phyloP scores from a whole-genome alignment of 139 green algal genomes.

The Chlorella sp. region DNA sequence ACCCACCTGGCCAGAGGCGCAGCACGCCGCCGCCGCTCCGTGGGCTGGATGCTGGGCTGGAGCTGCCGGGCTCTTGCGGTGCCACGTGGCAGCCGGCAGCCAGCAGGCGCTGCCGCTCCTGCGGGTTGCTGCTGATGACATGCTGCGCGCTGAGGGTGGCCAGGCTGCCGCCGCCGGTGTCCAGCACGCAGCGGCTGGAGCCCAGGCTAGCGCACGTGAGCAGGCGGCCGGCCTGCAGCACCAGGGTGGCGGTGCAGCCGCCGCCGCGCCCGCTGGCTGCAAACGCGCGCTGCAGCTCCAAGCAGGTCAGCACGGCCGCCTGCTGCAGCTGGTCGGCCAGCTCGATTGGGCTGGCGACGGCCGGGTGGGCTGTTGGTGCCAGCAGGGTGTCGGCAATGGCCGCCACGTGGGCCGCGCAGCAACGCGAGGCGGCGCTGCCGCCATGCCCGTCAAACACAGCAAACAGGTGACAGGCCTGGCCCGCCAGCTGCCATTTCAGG shows the following conservation, averaged over 20 bases:
- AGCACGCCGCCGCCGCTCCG: slow-evolving; percentile 79
- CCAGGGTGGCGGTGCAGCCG: slow-evolving; percentile 65
- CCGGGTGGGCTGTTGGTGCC: not conserved
- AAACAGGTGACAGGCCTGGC: slow-evolving; percentile 41
- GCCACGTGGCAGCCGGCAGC: slow-evolving; percentile 31
- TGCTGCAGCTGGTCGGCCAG: slow-evolving; percentile 30
- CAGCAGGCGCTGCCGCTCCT: slow-evolving; percentile 43
- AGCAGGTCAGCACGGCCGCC: slow-evolving; percentile 30
- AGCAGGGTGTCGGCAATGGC: slow-evolving; percentile 27
- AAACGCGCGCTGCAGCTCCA: slow-evolving; percentile 39
- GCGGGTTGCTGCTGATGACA: slow-evolving; percentile 37
- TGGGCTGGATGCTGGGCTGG: slow-evolving; percentile 10
- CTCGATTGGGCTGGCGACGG: not conserved
- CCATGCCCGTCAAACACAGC: slow-evolving; percentile 72
- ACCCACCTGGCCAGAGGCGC: slow-evolving; percentile 84
- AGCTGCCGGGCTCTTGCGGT: slow-evolving; percentile 32
- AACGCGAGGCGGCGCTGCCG: slow-evolving; percentile 35
- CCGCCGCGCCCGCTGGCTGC: slow-evolving; percentile 29
- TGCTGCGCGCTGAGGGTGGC: slow-evolving; percentile 43
- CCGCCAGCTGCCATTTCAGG: not conserved
- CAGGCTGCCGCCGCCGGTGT: slow-evolving; percentile 61
- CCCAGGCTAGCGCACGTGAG: slow-evolving; percentile 87
- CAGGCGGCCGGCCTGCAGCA: slow-evolving; percentile 61
- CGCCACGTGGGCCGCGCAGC: not conserved
- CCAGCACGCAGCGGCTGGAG: slow-evolving; percentile 80